Conservation (phyloP, 257 asterid species). For the Solanum neorickii region DNA sequence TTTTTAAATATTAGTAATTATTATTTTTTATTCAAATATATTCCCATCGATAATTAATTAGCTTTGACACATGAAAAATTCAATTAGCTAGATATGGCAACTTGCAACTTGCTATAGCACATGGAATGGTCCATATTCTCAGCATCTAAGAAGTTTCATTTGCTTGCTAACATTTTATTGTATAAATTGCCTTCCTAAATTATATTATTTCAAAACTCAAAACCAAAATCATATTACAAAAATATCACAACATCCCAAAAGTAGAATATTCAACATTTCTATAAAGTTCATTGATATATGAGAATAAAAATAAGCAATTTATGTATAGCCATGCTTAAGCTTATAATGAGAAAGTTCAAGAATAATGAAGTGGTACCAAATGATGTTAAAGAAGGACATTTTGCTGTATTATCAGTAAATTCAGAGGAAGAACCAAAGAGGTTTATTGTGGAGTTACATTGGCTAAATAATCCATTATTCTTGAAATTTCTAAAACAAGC, state of each 20-base stretch:
- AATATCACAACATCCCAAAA: neutral
- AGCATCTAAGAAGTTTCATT: constrained; percentile 36
- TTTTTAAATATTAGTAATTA: no score
- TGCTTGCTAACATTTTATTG: neutral
- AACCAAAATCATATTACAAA: neutral
- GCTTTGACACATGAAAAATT: neutral
- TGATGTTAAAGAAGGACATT: neutral
- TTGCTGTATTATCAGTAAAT: neutral
- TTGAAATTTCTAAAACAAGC: constrained; percentile 10
- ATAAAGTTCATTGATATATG: neutral
- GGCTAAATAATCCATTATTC: constrained; percentile 11
- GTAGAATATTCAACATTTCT: neutral
- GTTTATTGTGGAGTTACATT: constrained; percentile 5
- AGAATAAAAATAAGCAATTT: constrained; percentile 5
- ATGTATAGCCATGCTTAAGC: constrained; percentile 1
- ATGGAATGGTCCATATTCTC: constrained; percentile 2
- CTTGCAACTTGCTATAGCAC: neutral
- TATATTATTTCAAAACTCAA: neutral
- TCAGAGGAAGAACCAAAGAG: constrained; percentile 6
- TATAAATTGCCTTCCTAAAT: constrained; percentile 11
- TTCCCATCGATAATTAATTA: neutral
- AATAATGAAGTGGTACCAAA: neutral
- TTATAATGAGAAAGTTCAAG: constrained; percentile 3
- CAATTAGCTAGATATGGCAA: neutral
- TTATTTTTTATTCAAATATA: neutral